These are phyloP conservation scores for Hypoxylon sp. DNA, from an alignment of 2,329 filamentous ascomycete species.

Conservation along the genomic window DNA sequence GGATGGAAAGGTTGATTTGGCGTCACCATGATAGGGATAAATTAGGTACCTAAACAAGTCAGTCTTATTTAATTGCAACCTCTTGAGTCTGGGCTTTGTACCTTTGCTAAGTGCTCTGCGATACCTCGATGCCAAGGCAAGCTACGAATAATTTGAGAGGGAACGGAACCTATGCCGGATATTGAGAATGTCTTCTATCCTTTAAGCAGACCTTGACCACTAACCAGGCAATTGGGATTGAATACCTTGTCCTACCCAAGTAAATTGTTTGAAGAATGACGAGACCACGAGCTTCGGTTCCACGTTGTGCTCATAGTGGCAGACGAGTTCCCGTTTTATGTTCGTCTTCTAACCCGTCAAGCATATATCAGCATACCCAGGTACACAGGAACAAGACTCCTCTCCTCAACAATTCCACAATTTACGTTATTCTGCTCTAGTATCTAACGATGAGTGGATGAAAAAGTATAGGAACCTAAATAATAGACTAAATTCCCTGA, in stretches of 20 bases:
- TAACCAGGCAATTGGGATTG: background rate
- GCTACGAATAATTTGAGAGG: background rate
- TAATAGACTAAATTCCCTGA: background rate
- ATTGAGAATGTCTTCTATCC: background rate
- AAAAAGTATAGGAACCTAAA: too few relatives aligned
- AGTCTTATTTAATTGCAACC: background rate
- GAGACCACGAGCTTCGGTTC: background rate
- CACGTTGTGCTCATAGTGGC: background rate
- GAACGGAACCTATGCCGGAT: background rate
- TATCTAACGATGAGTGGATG: background rate
- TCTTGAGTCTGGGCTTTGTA: background rate
- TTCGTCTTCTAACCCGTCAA: background rate
- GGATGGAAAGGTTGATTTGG: background rate
- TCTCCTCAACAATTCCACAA: background rate
- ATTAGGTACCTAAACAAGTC: too few relatives aligned
- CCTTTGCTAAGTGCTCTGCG: background rate
- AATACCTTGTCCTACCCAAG: background rate
- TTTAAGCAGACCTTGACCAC: background rate
- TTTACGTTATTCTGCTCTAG: too few relatives aligned
- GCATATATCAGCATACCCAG: background rate
- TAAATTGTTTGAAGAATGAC: background rate
- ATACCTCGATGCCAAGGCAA: background rate
- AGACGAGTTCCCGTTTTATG: background rate
- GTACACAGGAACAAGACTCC: conserved; percentile 1
- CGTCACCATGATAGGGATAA: background rate